Evolutionary conservation across 2,329 filamentous ascomycete genomes (phyloP).

Genomic region (Ilyonectria destructans): DNA sequence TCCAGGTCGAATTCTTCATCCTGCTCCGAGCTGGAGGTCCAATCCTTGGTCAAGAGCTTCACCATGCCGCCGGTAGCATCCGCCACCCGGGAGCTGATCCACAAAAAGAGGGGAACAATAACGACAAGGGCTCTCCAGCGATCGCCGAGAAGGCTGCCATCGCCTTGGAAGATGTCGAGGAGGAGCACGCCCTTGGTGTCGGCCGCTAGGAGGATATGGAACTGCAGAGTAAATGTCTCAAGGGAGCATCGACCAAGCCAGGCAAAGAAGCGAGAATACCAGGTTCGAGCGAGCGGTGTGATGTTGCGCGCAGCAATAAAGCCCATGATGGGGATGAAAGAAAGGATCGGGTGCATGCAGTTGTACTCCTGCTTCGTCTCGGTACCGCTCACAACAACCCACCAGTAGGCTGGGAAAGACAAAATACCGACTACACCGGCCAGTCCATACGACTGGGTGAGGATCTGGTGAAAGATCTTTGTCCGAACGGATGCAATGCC

Average conservation of each 20-base stretch:
- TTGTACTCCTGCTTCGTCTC: conserved; percentile 58
- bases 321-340: conserved; percentile 68
- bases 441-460: conserved; percentile 31
- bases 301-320: conserved; percentile 68
- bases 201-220: conserved; percentile 74
- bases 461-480: too few relatives aligned
- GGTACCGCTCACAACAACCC: too few relatives aligned
- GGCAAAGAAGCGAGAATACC: conserved; percentile 60
- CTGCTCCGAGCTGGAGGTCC: conserved; percentile 25
- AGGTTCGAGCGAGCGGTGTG: conserved; percentile 32
- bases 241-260: conserved; percentile 71
- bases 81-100: conserved; percentile 38
- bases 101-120: conserved; percentile 45
- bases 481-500: conserved; percentile 16
- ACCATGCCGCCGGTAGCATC: conserved; percentile 38
- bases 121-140: conserved; percentile 36
- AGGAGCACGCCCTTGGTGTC: conserved; percentile 66
- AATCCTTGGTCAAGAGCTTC: conserved; percentile 39
- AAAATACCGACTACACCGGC: too few relatives aligned
- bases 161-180: conserved; percentile 40
- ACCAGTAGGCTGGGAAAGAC: too few relatives aligned
- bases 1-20: conserved; percentile 35
- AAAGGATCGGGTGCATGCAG: conserved; percentile 67
- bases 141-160: conserved; percentile 39
- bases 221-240: conserved; percentile 73